Base-by-base conservation (phyloP, 306 rosid species). In the Psophocarpus tetragonolobus region DNA sequence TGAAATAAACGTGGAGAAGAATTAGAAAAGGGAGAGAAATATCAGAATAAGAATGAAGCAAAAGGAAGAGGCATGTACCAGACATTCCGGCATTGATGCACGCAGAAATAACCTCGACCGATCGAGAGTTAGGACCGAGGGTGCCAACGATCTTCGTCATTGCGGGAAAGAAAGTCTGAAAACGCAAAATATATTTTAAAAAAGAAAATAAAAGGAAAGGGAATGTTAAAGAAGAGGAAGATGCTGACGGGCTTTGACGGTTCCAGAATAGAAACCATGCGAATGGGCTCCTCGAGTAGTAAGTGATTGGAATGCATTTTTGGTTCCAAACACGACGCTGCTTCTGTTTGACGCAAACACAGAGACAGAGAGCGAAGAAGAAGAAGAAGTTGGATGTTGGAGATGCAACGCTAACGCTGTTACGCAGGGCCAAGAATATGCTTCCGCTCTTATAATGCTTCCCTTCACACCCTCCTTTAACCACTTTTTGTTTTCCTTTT, bases 101-200 rank as follows among this genome's bases (percentile, higher is more conserved):
- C 14, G 78, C 85, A 45, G 98, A 91, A 66, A 96, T 87, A 73
- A 73, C 84, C 48, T 92, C 94, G 3, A 84, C 79, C 8, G 99
- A 90, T 54, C 94, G 93, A 81, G 99, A 96, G 71, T 90, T 90
- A 1, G 99, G 98, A 30, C 99, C 99, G 0, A 96, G 87, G 3
- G 99, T 96, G 15, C 99, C 99, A 41, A 96, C 98, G 71, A 96
- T 92, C 88, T 90, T 96, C 6, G 99, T 96, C 99, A 96, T 90
- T 75, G 99, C 98, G 17, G 97, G 98, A 32, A 96, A 96, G 72
- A 88, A 96, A 26, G 74, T 91, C 99, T 96, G 88, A 42, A 76
- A 75, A 58, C 30, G 20, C 39, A 44, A 73, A 29, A 62, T 29
- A 56, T 9, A 61, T 5, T 30, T 3, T 3, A 4, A 80, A 9